Percentiles rank a stretch among this genome's conserved stretches.
Conservation (phyloP, 2,329 filamentous ascomycete genomes). For the Colletotrichum tamarilloi region DNA sequence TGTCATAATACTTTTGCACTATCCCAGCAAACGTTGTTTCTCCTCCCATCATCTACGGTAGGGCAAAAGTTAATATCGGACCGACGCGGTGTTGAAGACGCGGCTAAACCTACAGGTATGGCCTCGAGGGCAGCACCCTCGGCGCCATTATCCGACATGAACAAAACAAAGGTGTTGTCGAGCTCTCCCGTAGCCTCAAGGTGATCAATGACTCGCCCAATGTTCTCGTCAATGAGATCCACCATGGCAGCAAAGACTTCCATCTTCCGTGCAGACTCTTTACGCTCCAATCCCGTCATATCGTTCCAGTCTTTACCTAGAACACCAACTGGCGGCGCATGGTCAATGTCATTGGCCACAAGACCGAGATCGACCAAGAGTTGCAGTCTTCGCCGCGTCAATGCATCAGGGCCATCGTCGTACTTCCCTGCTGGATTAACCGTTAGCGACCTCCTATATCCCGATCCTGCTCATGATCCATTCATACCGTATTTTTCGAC, state of each 20-base stretch:
- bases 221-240: constrained; percentile 63
- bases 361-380: constrained; percentile 54
- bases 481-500: constrained; percentile 27
- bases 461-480: not conserved
- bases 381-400: constrained; percentile 56
- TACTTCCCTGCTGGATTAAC: not conserved
- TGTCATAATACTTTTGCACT: constrained; percentile 66
- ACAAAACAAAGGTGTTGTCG: constrained; percentile 64
- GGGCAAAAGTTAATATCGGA: not conserved
- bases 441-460: not conserved
- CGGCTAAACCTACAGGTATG: constrained; percentile 1
- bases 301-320: constrained; percentile 14
- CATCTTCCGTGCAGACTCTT: constrained; percentile 44
- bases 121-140: constrained; percentile 40
- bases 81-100: not conserved
- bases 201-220: constrained; percentile 63
- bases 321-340: constrained; percentile 20
- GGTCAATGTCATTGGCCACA: constrained; percentile 45
- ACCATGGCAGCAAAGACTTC: constrained; percentile 68
- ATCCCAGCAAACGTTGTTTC: constrained; percentile 37
- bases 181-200: constrained; percentile 60
- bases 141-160: constrained; percentile 63
- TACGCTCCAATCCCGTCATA: constrained; percentile 30
- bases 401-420: constrained; percentile 54
- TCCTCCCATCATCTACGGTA: not conserved